Evolutionary conservation across 2,329 filamentous ascomycete species (phyloP), one percentile per base, ranked within the genome.

Genomic region (Aciculosporium take): DNA sequence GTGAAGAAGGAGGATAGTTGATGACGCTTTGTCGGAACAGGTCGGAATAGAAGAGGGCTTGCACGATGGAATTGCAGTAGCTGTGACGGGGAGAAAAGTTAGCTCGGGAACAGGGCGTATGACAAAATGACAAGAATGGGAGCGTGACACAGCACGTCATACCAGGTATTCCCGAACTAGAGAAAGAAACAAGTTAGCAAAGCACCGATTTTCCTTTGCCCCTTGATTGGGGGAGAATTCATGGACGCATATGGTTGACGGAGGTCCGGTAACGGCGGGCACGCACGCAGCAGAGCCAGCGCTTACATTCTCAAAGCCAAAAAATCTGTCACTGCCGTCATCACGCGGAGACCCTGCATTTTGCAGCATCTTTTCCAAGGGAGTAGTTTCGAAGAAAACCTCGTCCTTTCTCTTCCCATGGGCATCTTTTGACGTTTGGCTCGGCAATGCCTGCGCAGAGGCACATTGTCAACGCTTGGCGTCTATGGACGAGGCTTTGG

Each of bases 151-250:
- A 35, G 13, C 10, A 37, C 29, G 10, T 39, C 44, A 56, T 81
- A 94, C 88, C 89, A 96, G 59, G 89, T 96, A 58, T 94, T 96
- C 57, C 89, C 89, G 66, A 94, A 95, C 87, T 95, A 62, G 40
- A 48, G 36, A 23, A 5, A 23, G n/a, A 24, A 10, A 25, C 8
- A 41, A 7, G 32, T 41, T 25, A 24, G 32, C 32, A 33, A 18
- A 27, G n/a, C n/a, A 12, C 13, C 2, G 23, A 32, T 8, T 21
- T 13, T 23, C 9, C 15, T 35, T n/a, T 35, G 13, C 21, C 20
- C 12, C 20, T 15, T 17, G 29, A 23, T 23, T 7, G 29, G 7
- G 18, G 10, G 4, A 12, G 15, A 20, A 20, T 18, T 28, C 5
- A 21, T 21, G 2, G 30, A n/a, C 15, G 38, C 29, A 27, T 33